Percentiles rank a stretch among this genome's conserved stretches.
Evolutionary conservation across 345 rosid species (phyloP).

Genomic region (Gossypium turneri): DNA sequence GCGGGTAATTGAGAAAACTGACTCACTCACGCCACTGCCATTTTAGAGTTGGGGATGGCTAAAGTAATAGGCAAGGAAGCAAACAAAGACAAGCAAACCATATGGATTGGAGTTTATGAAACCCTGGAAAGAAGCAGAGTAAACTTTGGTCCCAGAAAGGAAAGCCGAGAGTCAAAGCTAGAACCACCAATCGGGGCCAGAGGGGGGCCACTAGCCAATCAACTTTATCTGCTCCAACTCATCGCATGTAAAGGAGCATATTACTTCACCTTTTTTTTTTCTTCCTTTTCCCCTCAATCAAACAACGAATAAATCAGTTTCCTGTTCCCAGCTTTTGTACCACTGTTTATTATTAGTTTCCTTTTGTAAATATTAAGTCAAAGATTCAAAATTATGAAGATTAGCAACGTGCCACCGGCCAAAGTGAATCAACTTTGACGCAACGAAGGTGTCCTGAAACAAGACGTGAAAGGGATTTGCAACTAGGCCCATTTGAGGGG

Average conservation of each 20-base stretch:
- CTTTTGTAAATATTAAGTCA: neutral
- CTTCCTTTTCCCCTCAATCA: neutral
- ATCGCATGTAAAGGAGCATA: too few relatives aligned
- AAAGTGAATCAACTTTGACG: neutral
- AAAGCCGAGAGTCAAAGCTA: neutral
- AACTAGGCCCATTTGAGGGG: conserved; percentile 46
- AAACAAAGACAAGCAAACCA: neutral
- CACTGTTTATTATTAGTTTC: neutral
- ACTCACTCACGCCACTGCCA: neutral
- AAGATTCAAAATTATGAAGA: neutral
- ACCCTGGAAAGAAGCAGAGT: neutral
- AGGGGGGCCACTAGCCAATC: neutral
- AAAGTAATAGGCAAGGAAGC: neutral
- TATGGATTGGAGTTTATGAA: neutral
- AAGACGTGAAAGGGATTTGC: neutral
- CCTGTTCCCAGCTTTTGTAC: neutral
- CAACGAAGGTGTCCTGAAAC: neutral
- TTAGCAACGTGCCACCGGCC: neutral
- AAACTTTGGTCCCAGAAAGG: neutral
- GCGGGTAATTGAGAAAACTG: neutral
- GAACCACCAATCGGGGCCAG: neutral
- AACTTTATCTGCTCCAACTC: too few relatives aligned
- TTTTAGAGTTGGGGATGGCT: neutral
- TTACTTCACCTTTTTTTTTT: neutral
- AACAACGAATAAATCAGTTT: neutral